Evolutionary conservation across 768 basidiomycete genomes (phyloP).

Genomic region (Pleurotus pulmonarius): DNA sequence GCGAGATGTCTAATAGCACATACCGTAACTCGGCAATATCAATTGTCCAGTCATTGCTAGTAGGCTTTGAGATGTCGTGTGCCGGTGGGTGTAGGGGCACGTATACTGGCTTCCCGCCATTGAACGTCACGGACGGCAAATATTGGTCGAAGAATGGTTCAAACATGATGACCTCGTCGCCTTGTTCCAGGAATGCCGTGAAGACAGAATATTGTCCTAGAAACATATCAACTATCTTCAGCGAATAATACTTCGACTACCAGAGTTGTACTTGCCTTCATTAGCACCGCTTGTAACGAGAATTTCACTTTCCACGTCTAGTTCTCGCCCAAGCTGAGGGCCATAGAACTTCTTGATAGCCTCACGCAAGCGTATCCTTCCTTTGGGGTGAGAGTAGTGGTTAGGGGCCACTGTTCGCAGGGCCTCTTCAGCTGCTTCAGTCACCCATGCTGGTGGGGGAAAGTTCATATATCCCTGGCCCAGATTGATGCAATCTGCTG

Average conservation of each 20-base stretch:
- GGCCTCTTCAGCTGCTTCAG: slow-evolving; percentile 67
- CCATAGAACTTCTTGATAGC: slow-evolving; percentile 84
- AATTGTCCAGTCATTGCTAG: slow-evolving; percentile 82
- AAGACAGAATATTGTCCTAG: slow-evolving; percentile 93
- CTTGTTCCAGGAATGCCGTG: slow-evolving; percentile 84
- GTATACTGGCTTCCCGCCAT: slow-evolving; percentile 89
- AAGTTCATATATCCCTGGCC: slow-evolving; percentile 97
- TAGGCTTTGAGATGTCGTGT: slow-evolving; percentile 38
- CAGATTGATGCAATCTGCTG: slow-evolving; percentile 90
- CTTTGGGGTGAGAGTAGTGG: slow-evolving; percentile 91
- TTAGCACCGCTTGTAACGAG: slow-evolving; percentile 96
- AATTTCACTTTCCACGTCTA: slow-evolving; percentile 86
- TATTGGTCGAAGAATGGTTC: slow-evolving; percentile 99
- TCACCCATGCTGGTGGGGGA: slow-evolving; percentile 76
- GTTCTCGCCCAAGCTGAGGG: slow-evolving; percentile 59
- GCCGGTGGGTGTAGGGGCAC: slow-evolving; percentile 92
- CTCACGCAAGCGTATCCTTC: slow-evolving; percentile 80
- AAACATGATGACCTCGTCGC: slow-evolving; percentile 98
- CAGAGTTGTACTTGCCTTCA: slow-evolving; percentile 56
- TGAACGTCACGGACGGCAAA: slow-evolving; percentile 89
- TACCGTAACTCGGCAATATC: slow-evolving; percentile 87
- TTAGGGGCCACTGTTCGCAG: slow-evolving; percentile 60
- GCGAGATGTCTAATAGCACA: slow-evolving; percentile 9
- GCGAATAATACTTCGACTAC: too few species aligned
- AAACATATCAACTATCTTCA: slow-evolving; percentile 3